Evolutionary conservation across 2,329 filamentous ascomycete genomes (phyloP).

Genomic region (Sphaerostilbella broomeana): DNA sequence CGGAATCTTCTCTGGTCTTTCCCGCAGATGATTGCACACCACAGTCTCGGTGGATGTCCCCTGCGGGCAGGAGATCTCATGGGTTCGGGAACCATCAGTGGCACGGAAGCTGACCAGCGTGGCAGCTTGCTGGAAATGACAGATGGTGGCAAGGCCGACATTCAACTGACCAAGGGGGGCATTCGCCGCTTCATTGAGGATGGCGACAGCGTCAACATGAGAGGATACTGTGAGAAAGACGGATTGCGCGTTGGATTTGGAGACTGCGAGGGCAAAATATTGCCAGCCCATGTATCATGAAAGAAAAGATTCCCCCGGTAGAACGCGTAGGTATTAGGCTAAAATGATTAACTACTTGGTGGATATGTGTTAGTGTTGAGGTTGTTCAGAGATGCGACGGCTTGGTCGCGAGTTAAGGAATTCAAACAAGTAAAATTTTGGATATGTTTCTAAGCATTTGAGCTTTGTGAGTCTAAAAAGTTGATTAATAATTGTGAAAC

Average conservation of each 20-base stretch:
- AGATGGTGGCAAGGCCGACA: slow-evolving; percentile 57
- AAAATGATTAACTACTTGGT: too few species aligned
- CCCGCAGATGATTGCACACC: slow-evolving; percentile 77
- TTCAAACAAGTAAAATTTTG: too few species aligned
- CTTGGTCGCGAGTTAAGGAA: too few species aligned
- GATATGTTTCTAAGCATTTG: too few species aligned
- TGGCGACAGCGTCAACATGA: slow-evolving; percentile 62
- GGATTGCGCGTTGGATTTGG: slow-evolving; percentile 70
- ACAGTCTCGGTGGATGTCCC: slow-evolving; percentile 70
- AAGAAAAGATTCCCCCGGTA: too few species aligned
- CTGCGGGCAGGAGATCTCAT: slow-evolving; percentile 68
- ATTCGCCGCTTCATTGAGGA: slow-evolving; percentile 67
- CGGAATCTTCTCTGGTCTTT: slow-evolving; percentile 66
- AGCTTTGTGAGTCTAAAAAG: too few species aligned
- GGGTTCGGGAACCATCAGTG: slow-evolving; percentile 70
- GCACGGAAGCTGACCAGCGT: slow-evolving; percentile 54
- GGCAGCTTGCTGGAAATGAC: slow-evolving; percentile 70
- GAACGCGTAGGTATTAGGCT: too few species aligned
- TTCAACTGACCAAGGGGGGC: slow-evolving; percentile 57
- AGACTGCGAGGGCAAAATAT: slow-evolving; percentile 31
- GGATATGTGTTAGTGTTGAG: too few species aligned
- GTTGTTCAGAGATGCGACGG: too few species aligned
- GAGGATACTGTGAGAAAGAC: slow-evolving; percentile 59
- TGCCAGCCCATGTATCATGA: slow-evolving; percentile 10
- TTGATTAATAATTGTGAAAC: too few species aligned